These are phyloP conservation scores for Umbelopsis sp. DNA, from an alignment of 192 early-diverging fungal species.

Conservation along the genomic window DNA sequence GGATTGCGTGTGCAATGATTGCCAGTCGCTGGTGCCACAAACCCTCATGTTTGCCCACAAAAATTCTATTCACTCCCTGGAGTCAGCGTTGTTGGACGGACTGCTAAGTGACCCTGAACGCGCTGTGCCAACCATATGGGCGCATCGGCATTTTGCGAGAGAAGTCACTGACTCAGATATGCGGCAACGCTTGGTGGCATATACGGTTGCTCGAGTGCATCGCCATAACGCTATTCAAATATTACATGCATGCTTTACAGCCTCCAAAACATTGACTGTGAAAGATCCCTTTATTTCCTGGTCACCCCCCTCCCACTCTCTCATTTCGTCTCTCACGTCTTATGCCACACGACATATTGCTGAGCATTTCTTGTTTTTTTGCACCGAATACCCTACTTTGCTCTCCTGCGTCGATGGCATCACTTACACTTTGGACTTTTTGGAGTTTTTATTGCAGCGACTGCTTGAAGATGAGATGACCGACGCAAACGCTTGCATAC, in stretches of 20 bases:
- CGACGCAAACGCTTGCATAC: slow-evolving; percentile 20
- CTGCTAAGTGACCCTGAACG: slow-evolving; percentile 33
- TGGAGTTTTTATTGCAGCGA: slow-evolving; percentile 30
- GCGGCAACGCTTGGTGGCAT: slow-evolving; percentile 3
- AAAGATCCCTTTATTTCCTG: slow-evolving; percentile 18
- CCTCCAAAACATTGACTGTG: slow-evolving; percentile 13
- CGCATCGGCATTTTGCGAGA: slow-evolving; percentile 22
- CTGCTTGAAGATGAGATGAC: slow-evolving; percentile 29
- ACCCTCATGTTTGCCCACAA: slow-evolving; percentile 17
- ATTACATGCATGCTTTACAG: slow-evolving; percentile 34
- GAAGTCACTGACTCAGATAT: slow-evolving; percentile 13
- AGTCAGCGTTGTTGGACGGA: neutral
- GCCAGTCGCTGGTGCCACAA: slow-evolving; percentile 10
- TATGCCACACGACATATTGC: slow-evolving; percentile 23
- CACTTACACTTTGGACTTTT: slow-evolving; percentile 34
- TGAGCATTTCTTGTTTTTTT: slow-evolving; percentile 35
- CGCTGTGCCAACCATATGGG: slow-evolving; percentile 27
- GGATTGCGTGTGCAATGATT: slow-evolving; percentile 23
- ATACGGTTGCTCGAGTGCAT: slow-evolving; percentile 22
- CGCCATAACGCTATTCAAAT: slow-evolving; percentile 32
- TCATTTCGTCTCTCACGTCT: slow-evolving; percentile 20
- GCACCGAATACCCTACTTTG: slow-evolving; percentile 35
- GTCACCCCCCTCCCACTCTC: slow-evolving; percentile 8
- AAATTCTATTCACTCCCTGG: slow-evolving; percentile 10
- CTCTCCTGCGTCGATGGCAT: slow-evolving; percentile 40